These are phyloP conservation scores for Didymella segeticola DNA, from an alignment of 2,329 filamentous ascomycete genomes.

Conservation along the genomic window DNA sequence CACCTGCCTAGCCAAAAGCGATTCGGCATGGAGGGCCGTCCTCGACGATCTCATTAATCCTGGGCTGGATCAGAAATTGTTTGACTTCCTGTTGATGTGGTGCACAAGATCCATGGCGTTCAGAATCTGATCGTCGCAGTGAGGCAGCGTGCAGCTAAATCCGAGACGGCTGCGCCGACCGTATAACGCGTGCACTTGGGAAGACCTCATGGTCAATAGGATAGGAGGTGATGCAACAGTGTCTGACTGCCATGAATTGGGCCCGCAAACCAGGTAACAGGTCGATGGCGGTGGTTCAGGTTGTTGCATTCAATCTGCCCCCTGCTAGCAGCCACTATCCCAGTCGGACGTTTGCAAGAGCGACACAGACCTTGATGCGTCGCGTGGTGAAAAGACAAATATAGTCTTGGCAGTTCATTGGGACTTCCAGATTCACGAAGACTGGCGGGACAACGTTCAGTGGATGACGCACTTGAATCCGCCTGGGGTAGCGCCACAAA, in stretches of 20 bases:
- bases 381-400: slow-evolving; percentile 41
- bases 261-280: slow-evolving; percentile 21
- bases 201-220: slow-evolving; percentile 20
- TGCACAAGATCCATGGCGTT: not conserved
- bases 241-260: slow-evolving; percentile 30
- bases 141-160: slow-evolving; percentile 4
- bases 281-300: slow-evolving; percentile 13
- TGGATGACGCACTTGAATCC: slow-evolving; percentile 43
- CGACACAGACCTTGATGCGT: slow-evolving; percentile 28
- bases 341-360: slow-evolving; percentile 12
- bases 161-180: slow-evolving; percentile 23
- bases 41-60: not conserved
- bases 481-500: slow-evolving; percentile 39
- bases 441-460: slow-evolving; percentile 28
- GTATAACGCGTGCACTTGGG: slow-evolving; percentile 12
- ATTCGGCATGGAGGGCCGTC: not conserved
- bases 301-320: slow-evolving; percentile 11
- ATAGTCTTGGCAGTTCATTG: slow-evolving; percentile 28
- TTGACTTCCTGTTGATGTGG: not conserved
- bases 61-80: slow-evolving; percentile 6
- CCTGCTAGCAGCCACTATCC: slow-evolving; percentile 25
- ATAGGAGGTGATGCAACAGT: slow-evolving; percentile 27
- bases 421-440: slow-evolving; percentile 27
- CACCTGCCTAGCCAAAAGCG: not conserved
- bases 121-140: not conserved